Percentiles rank a stretch among this genome's conserved stretches.
Evolutionary conservation across 305 asterid species (phyloP).

Genomic region (Fraxinus platypoda): DNA sequence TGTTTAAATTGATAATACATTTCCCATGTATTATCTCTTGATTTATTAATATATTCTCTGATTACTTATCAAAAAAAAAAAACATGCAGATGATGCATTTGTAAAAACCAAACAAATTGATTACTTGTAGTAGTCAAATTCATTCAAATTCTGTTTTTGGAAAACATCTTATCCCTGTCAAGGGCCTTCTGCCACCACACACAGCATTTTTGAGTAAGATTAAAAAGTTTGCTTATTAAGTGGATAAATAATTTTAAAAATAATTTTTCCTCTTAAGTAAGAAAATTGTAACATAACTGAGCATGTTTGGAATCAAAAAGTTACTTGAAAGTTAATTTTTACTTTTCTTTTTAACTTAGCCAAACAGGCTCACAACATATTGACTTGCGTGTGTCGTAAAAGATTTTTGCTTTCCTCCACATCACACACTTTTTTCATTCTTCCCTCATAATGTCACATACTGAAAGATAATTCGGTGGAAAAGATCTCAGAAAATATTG

Average conservation of each 20-base stretch:
- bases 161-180: neutral
- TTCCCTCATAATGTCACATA: neutral
- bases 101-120: neutral
- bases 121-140: neutral
- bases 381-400: neutral
- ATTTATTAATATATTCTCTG: no score
- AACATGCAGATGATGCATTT: slow-evolving; percentile 1
- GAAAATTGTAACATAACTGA: neutral
- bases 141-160: neutral
- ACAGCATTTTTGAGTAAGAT: neutral
- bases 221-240: neutral
- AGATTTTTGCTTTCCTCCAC: neutral
- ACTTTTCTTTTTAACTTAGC: neutral
- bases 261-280: neutral
- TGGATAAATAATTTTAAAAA: neutral
- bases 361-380: neutral
- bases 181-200: neutral
- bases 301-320: neutral
- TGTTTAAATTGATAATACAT: no score
- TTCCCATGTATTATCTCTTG: no score
- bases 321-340: neutral
- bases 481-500: neutral
- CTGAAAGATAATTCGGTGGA: neutral
- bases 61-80: no score
- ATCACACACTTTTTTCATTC: neutral